These are phyloP conservation scores for Fusarium sp. DNA, from an alignment of 2,329 filamentous ascomycete species.

Conservation along the genomic window DNA sequence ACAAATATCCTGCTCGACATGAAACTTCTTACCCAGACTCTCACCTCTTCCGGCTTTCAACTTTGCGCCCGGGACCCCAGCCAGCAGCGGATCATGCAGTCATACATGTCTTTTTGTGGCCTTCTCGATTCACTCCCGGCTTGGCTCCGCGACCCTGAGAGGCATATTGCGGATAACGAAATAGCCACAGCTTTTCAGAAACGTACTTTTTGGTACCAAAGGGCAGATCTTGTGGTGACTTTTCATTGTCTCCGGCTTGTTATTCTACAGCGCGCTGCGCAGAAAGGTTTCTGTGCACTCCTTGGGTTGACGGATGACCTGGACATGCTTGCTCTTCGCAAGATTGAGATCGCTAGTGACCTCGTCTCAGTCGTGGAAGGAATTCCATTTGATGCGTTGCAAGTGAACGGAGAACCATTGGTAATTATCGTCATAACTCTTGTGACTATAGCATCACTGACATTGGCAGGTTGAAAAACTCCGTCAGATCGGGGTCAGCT, in stretches of 20 bases:
- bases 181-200: conserved; percentile 4
- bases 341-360: conserved; percentile 20
- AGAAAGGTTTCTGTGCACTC: conserved; percentile 7
- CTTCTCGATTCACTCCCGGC: conserved; percentile 9
- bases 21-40: neutral
- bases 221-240: conserved; percentile 16
- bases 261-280: neutral
- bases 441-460: neutral
- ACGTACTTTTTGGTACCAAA: conserved; percentile 16
- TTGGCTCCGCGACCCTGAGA: conserved; percentile 15
- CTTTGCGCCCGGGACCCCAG: neutral
- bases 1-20: conserved; percentile 16
- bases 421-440: neutral
- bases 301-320: conserved; percentile 14
- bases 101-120: conserved; percentile 22
- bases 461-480: conserved; percentile 26
- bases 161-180: neutral
- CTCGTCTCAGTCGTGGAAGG: neutral
- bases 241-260: conserved; percentile 23
- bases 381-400: conserved; percentile 22
- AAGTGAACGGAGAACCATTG: conserved; percentile 21
- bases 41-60: neutral
- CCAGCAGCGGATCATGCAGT: conserved; percentile 11
- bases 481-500: conserved; percentile 18
- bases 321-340: conserved; percentile 22